Conservation (phyloP, 2,329 filamentous ascomycete species). For the Clarireedia paspali region DNA sequence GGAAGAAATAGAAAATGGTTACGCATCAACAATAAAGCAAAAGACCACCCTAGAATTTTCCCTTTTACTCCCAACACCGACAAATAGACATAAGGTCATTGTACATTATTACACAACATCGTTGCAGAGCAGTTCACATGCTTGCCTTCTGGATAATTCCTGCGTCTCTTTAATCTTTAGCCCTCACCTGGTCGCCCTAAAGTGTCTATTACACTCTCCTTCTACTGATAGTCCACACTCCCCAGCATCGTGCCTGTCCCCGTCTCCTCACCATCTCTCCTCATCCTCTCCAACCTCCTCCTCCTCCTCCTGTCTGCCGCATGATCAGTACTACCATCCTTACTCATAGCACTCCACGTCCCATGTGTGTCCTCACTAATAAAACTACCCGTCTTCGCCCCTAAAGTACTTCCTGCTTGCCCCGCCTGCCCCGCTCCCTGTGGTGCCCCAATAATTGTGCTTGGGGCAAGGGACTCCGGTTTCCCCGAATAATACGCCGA, state of each 20-base stretch:
- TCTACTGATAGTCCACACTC: not conserved
- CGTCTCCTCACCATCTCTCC: slow-evolving; percentile 40
- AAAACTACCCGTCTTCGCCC: slow-evolving; percentile 14
- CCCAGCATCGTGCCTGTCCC: slow-evolving; percentile 10
- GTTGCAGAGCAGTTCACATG: too few species aligned
- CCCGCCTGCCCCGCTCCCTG: slow-evolving; percentile 18
- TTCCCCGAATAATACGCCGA: slow-evolving; percentile 54
- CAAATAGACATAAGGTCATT: too few species aligned
- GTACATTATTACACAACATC: too few species aligned
- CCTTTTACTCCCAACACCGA: too few species aligned
- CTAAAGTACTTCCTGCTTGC: not conserved
- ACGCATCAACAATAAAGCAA: too few species aligned
- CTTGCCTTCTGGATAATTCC: too few species aligned
- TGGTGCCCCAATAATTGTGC: too few species aligned
- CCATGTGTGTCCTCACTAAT: slow-evolving; percentile 26
- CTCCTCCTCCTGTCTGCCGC: slow-evolving; percentile 46
- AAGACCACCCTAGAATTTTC: too few species aligned
- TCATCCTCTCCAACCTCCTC: slow-evolving; percentile 46
- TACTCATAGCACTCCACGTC: slow-evolving; percentile 29
- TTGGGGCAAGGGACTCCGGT: slow-evolving; percentile 23
- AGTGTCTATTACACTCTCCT: not conserved
- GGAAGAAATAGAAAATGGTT: too few species aligned
- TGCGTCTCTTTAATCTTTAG: too few species aligned
- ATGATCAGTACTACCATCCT: slow-evolving; percentile 22
- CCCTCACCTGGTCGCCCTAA: not conserved